Conservation (phyloP, 2,329 filamentous ascomycete species). For the Nigrospora osmanthi region DNA sequence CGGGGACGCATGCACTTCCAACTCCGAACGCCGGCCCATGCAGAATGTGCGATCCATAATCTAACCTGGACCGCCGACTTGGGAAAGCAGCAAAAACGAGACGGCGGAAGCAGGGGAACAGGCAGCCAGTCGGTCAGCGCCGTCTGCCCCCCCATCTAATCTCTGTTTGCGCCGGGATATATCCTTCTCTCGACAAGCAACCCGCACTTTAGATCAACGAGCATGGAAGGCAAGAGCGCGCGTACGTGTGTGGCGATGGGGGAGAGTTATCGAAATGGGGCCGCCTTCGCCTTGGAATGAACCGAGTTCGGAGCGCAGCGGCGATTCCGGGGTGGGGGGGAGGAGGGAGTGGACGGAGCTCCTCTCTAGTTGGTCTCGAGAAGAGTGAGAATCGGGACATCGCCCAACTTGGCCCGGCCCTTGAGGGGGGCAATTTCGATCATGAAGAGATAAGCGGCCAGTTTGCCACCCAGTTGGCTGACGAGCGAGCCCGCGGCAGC, state of each 20-base stretch:
- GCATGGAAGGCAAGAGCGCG: background rate
- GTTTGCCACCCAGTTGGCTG: slow-evolving; percentile 73
- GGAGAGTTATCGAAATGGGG: too few relatives aligned
- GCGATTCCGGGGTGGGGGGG: background rate
- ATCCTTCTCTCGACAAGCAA: background rate
- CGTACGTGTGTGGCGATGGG: background rate
- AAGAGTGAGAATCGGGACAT: slow-evolving; percentile 71
- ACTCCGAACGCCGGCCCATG: slow-evolving; percentile 6
- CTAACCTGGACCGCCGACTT: slow-evolving; percentile 1
- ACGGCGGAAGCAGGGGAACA: background rate
- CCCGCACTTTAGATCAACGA: background rate
- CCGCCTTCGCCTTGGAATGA: background rate
- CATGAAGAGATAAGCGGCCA: slow-evolving; percentile 89
- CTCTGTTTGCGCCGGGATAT: background rate
- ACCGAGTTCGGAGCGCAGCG: background rate
- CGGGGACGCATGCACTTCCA: background rate
- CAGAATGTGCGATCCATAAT: background rate
- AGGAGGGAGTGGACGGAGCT: background rate
- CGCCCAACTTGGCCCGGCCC: slow-evolving; percentile 81
- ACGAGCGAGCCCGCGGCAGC: slow-evolving; percentile 82
- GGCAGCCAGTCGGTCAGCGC: background rate
- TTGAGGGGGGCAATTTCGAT: slow-evolving; percentile 92
- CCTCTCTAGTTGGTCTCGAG: slow-evolving; percentile 46
- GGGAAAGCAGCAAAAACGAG: background rate
- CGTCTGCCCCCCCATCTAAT: background rate